Evolutionary conservation across 163 green algal species (phyloP).

Genomic region (Coccomyxa subellipsoidea): DNA sequence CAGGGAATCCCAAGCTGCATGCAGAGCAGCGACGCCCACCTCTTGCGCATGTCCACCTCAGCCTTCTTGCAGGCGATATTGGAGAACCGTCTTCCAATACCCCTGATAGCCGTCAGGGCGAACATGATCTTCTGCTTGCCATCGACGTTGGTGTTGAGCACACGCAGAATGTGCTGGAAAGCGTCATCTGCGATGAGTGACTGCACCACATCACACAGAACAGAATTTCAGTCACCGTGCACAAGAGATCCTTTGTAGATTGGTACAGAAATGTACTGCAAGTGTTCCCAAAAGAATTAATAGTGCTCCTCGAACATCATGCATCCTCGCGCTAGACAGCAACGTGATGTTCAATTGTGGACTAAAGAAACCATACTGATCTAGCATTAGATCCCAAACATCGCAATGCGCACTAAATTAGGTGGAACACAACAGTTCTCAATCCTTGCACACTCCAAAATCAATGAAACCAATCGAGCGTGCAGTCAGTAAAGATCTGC

Average conservation of each 20-base stretch:
- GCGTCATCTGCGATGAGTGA: constrained; percentile 84
- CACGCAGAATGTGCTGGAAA: constrained; percentile 99
- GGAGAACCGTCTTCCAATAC: constrained; percentile 94
- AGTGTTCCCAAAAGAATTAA: too few species aligned
- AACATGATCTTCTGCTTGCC: constrained; percentile 98
- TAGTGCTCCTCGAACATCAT: too few species aligned
- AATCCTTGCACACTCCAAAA: too few species aligned
- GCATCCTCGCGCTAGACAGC: too few species aligned
- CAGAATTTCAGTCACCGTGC: neutral
- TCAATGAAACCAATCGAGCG: too few species aligned
- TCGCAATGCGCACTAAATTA: too few species aligned
- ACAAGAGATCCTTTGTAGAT: too few species aligned
- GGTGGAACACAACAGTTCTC: too few species aligned
- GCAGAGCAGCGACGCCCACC: constrained; percentile 38
- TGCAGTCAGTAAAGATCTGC: neutral
- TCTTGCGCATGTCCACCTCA: constrained; percentile 95
- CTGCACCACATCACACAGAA: constrained; percentile 28
- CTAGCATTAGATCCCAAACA: too few species aligned
- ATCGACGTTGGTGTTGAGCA: constrained; percentile 99
- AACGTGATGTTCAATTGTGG: too few species aligned
- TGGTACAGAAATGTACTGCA: too few species aligned
- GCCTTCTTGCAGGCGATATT: constrained; percentile 99
- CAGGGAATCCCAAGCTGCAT: neutral
- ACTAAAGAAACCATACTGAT: too few species aligned
- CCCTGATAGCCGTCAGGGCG: constrained; percentile 94